Base-by-base conservation (phyloP, 73 alveolate species). In the Paramecium sonneborni region DNA sequence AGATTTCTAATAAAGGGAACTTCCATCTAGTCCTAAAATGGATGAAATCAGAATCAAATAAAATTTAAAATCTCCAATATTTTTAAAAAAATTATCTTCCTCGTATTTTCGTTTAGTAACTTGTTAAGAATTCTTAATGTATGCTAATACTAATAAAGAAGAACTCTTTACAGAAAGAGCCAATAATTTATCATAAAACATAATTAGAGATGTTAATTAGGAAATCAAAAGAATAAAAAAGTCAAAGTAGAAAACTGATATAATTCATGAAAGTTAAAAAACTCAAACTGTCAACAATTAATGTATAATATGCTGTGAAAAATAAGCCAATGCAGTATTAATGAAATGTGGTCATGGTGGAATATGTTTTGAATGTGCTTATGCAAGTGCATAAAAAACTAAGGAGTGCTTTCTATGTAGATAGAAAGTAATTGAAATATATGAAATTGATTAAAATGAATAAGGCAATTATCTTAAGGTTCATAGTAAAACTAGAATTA, bases 301-400 rank as follows among this genome's bases (percentile, higher is more conserved):
- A 85, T 90, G 95, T 68, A 90, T 57, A 32, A 48, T 90, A 12
- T 90, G 95, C 46, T 90, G 56, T 28, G 84, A 48, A 39, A 48
- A 48, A 43, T 38, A 85, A 24, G 72, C 93, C 1, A 85, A 90
- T 84, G 58, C 95, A 15, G 95, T 90, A 39, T 24, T 79, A 1
- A 43, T 90, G 84, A 62, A 70, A 79, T 90, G 95, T 86, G 95
- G 95, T 11, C 95, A 90, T 90, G 95, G 95, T 0, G 95, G 95
- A 9, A 46, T 90, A n/a, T 90, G 95, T 85, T 82, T 12, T 11
- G 84, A 90, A 37, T 90, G 95, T 87, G 95, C 95, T 0, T 57
- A 20, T 44, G 76, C 39, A 39, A 79, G 30, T 43, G 28, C 55
- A 7, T 43, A 21, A 23, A 79, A 79, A 41, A 79, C 20, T 44